Percentiles rank a stretch among this genome's conserved stretches.
These are phyloP conservation scores for Cordyceps tenuipes DNA, from an alignment of 2,329 filamentous ascomycete genomes.

Conservation along the genomic window DNA sequence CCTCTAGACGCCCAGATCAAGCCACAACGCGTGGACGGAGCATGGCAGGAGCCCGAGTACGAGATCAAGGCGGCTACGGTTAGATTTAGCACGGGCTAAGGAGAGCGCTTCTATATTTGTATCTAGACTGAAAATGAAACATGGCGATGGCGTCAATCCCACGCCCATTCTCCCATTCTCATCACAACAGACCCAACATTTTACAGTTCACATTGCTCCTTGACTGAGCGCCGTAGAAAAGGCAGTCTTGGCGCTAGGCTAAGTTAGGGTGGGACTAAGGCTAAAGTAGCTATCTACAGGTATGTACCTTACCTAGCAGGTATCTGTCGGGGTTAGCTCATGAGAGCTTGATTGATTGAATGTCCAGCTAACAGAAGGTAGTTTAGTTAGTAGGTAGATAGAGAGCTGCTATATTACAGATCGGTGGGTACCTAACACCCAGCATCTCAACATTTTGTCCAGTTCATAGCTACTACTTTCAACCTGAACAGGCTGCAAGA, in stretches of 20 bases:
- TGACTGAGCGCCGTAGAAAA: neutral
- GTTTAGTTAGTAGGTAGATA: no score
- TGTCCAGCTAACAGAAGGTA: no score
- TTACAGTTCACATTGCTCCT: neutral
- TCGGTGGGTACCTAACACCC: no score
- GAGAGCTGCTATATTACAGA: no score
- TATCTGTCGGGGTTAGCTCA: no score
- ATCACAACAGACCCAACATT: neutral
- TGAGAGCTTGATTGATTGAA: no score
- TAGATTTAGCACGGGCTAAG: neutral
- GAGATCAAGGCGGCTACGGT: neutral
- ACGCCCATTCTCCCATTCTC: neutral
- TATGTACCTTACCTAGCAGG: no score
- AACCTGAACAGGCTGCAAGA: no score
- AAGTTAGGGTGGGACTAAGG: no score
- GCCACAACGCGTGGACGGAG: neutral
- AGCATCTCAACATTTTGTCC: no score
- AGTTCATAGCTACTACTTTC: no score
- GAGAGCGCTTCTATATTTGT: neutral
- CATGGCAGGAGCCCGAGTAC: neutral
- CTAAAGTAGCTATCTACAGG: no score
- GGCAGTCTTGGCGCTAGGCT: neutral
- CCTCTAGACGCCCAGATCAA: neutral
- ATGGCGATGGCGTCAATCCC: neutral
- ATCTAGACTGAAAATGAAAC: neutral